phyloP scores from a whole-genome alignment of 2,329 filamentous ascomycete species.

The Davidsoniella eucalypti region DNA sequence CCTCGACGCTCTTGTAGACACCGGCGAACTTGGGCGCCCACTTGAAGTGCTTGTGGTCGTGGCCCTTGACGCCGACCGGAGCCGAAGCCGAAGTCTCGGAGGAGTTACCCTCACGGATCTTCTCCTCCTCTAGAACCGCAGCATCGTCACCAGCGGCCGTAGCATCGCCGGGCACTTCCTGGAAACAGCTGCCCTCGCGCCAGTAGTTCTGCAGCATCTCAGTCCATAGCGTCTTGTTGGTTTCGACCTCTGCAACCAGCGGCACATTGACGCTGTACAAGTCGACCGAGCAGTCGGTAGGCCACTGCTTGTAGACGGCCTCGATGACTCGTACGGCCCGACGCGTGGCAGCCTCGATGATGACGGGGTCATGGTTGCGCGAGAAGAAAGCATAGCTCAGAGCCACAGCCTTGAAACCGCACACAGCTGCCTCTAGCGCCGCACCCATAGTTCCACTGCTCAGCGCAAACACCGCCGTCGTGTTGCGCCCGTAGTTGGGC shows the following conservation, averaged over 20 bases:
- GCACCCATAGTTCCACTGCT: constrained; percentile 64
- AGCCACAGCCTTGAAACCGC: constrained; percentile 55
- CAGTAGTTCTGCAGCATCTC: constrained; percentile 83
- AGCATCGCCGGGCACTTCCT: constrained; percentile 51
- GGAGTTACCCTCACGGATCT: constrained; percentile 17
- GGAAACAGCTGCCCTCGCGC: constrained; percentile 70
- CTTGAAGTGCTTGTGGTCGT: constrained; percentile 79
- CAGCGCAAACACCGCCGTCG: constrained; percentile 62
- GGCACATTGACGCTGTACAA: constrained; percentile 90
- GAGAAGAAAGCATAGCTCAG: constrained; percentile 83
- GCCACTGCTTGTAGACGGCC: constrained; percentile 61
- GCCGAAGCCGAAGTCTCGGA: constrained; percentile 13
- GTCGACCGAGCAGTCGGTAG: constrained; percentile 47
- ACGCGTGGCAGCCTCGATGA: constrained; percentile 61
- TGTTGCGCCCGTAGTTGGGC: constrained; percentile 72
- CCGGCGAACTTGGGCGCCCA: constrained; percentile 82
- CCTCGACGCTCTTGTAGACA: constrained; percentile 74
- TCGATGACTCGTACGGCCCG: constrained; percentile 66
- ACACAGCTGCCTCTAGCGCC: constrained; percentile 61
- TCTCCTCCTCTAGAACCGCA: constrained; percentile 41
- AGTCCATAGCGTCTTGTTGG: constrained; percentile 63
- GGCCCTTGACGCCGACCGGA: constrained; percentile 25
- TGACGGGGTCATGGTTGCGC: constrained; percentile 62
- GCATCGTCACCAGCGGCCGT: constrained; percentile 30
- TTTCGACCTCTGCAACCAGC: constrained; percentile 57